These are phyloP conservation scores for Candida sp. DNA, from an alignment of 1,139 yeast species.

Conservation along the genomic window DNA sequence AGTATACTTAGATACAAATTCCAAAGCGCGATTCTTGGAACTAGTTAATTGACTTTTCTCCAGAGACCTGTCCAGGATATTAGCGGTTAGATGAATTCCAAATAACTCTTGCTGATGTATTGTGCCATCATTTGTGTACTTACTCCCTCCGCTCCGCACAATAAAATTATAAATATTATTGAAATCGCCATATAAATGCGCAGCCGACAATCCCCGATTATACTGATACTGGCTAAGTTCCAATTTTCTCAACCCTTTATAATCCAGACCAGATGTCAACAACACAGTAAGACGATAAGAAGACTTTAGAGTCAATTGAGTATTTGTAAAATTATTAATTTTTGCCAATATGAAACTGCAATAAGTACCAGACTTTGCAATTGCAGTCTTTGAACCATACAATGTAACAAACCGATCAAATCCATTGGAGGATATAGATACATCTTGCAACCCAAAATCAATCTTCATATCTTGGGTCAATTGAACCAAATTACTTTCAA, in stretches of 20 bases:
- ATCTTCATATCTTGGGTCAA: conserved; percentile 9
- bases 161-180: conserved; percentile 11
- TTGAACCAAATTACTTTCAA: conserved; percentile 13
- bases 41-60: conserved; percentile 12
- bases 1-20: conserved; percentile 1
- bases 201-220: conserved; percentile 6
- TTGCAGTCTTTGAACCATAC: conserved; percentile 19
- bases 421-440: conserved; percentile 16
- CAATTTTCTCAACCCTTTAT: conserved; percentile 3
- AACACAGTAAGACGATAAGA: conserved; percentile 16
- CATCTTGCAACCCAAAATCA: conserved; percentile 17
- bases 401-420: conserved; percentile 25
- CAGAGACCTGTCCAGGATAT: conserved; percentile 19
- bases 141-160: conserved; percentile 6
- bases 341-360: conserved; percentile 19
- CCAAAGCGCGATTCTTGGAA: conserved; percentile 13
- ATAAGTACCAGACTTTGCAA: conserved; percentile 21
- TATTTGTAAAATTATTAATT: conserved; percentile 19
- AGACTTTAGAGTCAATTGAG: conserved; percentile 30
- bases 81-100: conserved; percentile 24
- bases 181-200: conserved; percentile 19
- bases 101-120: conserved; percentile 17
- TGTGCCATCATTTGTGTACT: conserved; percentile 11
- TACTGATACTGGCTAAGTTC: conserved; percentile 8
- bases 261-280: conserved; percentile 3